phyloP scores from a whole-genome alignment of 208 protist species.

The Trypanosoma scelopori region DNA sequence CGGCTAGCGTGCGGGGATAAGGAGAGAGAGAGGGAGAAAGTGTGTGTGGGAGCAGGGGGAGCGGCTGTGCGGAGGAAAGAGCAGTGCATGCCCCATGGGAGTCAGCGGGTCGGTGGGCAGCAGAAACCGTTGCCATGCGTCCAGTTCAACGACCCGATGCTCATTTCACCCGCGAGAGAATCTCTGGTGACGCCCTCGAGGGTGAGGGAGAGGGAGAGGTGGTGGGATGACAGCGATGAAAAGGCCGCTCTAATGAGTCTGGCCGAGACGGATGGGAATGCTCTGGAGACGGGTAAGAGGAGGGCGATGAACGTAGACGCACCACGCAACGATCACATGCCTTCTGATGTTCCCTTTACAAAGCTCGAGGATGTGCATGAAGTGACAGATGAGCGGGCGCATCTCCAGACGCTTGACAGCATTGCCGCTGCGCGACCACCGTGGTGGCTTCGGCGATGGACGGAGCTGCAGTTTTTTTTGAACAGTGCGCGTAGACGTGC shows the following conservation, averaged over 20 bases:
- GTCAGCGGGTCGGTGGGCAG: background rate
- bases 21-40: no score
- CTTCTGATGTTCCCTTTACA: conserved; percentile 17
- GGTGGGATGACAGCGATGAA: background rate
- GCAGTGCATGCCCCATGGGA: no score
- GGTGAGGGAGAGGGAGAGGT: no score
- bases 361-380: conserved; percentile 13
- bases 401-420: background rate
- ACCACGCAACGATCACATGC: conserved; percentile 29
- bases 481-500: conserved; percentile 24
- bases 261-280: background rate
- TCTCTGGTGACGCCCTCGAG: no score
- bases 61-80: no score
- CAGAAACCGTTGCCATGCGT: background rate
- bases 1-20: no score
- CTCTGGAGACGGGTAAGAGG: background rate
- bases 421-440: conserved; percentile 17
- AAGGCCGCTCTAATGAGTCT: background rate
- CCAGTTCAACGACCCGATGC: no score
- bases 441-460: conserved; percentile 46
- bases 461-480: conserved; percentile 48
- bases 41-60: no score
- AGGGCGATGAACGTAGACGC: background rate
- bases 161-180: no score
- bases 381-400: background rate